A percentile compares a stretch with the other conserved stretches of the same genome.
phyloP scores from a whole-genome alignment of 805 yeast genomes.

The Candida pini region DNA sequence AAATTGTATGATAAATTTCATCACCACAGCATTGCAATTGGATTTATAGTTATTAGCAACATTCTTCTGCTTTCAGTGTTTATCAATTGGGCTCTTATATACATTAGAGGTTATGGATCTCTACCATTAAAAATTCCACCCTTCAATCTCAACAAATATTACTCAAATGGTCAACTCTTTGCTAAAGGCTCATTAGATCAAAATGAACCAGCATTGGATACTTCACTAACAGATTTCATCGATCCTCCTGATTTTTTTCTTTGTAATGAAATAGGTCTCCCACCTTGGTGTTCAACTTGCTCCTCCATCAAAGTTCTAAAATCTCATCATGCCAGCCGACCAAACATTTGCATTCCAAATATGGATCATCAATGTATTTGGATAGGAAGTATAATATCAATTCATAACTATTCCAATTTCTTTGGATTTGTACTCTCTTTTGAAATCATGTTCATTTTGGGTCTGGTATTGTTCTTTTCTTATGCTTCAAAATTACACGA shows the following conservation, averaged over 20 bases:
- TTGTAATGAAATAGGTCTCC: constrained; percentile 71
- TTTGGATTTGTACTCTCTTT: constrained; percentile 42
- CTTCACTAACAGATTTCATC: constrained; percentile 15
- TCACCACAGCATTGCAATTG: constrained; percentile 25
- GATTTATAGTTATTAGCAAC: constrained; percentile 27
- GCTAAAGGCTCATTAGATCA: constrained; percentile 2
- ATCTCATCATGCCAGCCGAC: constrained; percentile 60
- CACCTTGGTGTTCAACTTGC: constrained; percentile 70
- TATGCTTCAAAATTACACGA: constrained; percentile 26
- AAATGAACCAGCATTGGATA: constrained; percentile 4
- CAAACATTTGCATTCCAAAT: constrained; percentile 54
- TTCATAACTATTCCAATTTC: constrained; percentile 56
- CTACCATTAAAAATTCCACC: constrained; percentile 34
- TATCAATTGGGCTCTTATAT: constrained; percentile 40
- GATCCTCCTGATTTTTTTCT: constrained; percentile 54
- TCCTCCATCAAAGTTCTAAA: constrained; percentile 60
- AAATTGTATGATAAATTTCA: constrained; percentile 39
- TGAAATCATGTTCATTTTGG: constrained; percentile 32
- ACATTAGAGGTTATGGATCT: constrained; percentile 54
- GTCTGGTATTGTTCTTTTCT: constrained; percentile 33
- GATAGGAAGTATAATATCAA: constrained; percentile 71
- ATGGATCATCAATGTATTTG: constrained; percentile 85
- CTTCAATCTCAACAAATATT: constrained; percentile 24
- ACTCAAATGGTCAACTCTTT: constrained; percentile 13
- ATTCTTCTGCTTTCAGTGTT: constrained; percentile 23